Evolutionary conservation across 73 alveolate genomes (phyloP).

Genomic region (Paramecium primaurelia): DNA sequence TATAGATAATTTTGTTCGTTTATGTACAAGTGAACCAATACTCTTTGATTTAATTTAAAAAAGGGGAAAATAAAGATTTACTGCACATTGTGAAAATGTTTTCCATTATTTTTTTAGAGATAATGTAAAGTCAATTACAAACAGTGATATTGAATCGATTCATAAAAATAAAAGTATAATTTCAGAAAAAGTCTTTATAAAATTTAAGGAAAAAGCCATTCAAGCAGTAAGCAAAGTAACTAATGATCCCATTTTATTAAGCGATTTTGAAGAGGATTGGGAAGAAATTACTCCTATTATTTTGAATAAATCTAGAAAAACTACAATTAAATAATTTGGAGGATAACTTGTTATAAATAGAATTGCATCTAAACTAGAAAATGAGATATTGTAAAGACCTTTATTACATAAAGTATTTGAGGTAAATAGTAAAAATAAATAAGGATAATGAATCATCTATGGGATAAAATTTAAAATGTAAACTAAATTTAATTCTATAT

Average conservation of each 20-base stretch:
- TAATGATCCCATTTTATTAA: neutral
- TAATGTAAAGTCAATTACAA: conserved; percentile 19
- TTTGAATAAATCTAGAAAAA: neutral
- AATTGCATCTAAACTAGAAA: neutral
- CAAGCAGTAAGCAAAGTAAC: neutral
- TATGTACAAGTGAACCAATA: conserved; percentile 21
- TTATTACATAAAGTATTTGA: neutral
- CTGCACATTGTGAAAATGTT: conserved; percentile 26
- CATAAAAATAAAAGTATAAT: neutral
- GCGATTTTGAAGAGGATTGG: conserved; percentile 46
- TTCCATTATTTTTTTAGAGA: conserved; percentile 8
- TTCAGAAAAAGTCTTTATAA: neutral
- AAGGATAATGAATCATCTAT: conserved; percentile 5
- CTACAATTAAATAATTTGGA: neutral
- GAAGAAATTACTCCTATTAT: neutral
- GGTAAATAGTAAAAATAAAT: neutral
- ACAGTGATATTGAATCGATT: neutral
- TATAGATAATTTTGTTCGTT: neutral
- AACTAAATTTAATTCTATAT: conserved; percentile 13
- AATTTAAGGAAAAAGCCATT: neutral
- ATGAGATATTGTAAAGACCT: neutral
- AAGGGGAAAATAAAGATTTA: conserved; percentile 9
- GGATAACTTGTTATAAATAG: neutral
- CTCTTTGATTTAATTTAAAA: neutral
- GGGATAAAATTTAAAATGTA: conserved; percentile 2